Percentiles rank a stretch among this genome's conserved stretches.
Evolutionary conservation across 139 green algal species (phyloP).

Genomic region (Coelastrella sp.): DNA sequence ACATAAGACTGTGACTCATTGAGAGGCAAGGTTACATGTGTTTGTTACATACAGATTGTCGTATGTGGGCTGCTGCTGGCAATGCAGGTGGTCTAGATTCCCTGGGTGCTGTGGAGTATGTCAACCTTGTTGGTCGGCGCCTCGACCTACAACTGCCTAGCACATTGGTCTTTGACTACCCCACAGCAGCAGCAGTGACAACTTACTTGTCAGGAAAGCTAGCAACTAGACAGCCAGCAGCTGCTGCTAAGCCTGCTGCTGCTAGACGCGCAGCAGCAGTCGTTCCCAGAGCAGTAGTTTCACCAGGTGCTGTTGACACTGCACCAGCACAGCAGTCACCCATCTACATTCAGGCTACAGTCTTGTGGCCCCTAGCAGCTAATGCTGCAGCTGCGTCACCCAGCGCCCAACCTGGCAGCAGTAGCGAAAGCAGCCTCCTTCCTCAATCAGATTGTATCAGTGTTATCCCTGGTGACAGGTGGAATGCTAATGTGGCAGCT

Average conservation of each 20-base stretch:
- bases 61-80: neutral
- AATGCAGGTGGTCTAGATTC: conserved; percentile 82
- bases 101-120: conserved; percentile 84
- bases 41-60: too few relatives aligned
- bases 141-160: conserved; percentile 66
- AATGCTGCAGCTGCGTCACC: neutral
- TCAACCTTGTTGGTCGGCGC: conserved; percentile 70
- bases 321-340: neutral
- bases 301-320: neutral
- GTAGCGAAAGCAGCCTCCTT: neutral
- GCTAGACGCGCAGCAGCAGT: neutral
- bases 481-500: conserved; percentile 5
- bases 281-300: neutral
- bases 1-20: too few relatives aligned
- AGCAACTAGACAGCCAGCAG: conserved; percentile 13
- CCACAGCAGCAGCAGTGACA: conserved; percentile 70
- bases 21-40: too few relatives aligned
- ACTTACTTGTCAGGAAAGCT: conserved; percentile 55
- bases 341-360: neutral
- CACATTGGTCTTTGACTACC: conserved; percentile 87
- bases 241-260: neutral
- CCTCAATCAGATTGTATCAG: conserved; percentile 31
- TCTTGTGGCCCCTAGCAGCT: conserved; percentile 29
- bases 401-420: too few relatives aligned
- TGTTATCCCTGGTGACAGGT: conserved; percentile 33